Evolutionary conservation across 2,329 filamentous ascomycete species (phyloP), one percentile per base, ranked within the genome.

Genomic region (Fusarium avenaceum): DNA sequence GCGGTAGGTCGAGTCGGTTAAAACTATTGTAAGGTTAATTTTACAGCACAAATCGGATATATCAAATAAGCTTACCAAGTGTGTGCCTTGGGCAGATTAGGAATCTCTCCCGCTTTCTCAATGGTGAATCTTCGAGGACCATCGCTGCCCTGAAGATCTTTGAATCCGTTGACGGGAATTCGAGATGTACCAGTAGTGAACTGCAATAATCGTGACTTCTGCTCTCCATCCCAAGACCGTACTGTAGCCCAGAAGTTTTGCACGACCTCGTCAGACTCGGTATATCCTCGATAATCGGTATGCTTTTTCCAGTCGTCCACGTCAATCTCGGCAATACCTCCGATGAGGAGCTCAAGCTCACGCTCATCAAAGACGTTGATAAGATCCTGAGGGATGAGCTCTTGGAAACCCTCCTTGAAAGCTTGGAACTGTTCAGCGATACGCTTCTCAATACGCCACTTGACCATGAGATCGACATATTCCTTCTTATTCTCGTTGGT

Each of bases 251-350:
- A 99, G 87, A 99, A 99, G 84, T 96, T 94, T 80, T 96, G 92
- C 71, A 99, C 96, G 26, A 99, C 96, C 76, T 97, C 93, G 75
- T 99, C 96, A 58, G 90, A 94, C 82, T 99, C 96, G 11, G 96
- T 97, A 86, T 99, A 99, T 55, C 96, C 96, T 73, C 96, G 92
- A 81, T 99, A 99, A 77, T 99, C 96, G 46, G 96, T 99, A 82
- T 99, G 96, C 85, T 99, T 99, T 91, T 99, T 98, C 96, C 96
- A 99, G 81, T 99, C 96, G 63, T 99, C 96, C 17, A 99, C 95
- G 76, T 99, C 96, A 72, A 99, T 99, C 81, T 99, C 96, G n/a
- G 96, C 96, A 74, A 99, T 99, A 86, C 96, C 96, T 71, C 96
- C 96, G 76, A 99, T 98, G 72, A 99, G 86, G 72, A 99, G 83